Evolutionary conservation across 768 basidiomycete genomes (phyloP), one percentile per base, ranked within the genome.

Genomic region (Chlorophyllum brunneum): DNA sequence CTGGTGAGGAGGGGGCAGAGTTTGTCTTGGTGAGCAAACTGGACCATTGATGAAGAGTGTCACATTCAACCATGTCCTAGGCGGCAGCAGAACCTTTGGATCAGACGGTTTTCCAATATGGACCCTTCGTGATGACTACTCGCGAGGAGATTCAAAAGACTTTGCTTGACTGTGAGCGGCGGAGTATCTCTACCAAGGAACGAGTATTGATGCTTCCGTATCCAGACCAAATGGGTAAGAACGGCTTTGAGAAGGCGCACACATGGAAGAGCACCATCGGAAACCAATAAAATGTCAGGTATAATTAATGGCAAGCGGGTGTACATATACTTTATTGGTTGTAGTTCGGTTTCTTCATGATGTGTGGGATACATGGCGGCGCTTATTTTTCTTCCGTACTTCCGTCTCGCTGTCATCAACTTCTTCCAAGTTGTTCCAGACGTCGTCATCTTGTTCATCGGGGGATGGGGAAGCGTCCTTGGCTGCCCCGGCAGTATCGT

Each of bases 201-300:
- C 31, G 24, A 11, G 22, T 40, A 60, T 30, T 56, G 27, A 55
- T 40, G 50, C 10, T 51, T n/a, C 15, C 23, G 18, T 29, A 54
- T 56, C 3, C 38, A 91, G 86, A 91, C 65, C 88, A 83, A 69
- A 66, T 70, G 36, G 88, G 83, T 30, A 69, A 61, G 58, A 97
- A 98, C 62, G 95, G 95, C 3, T 98, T 98, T 65, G 95, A 98
- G 69, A 85, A 83, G 57, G 94, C 85, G 5, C 85, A 83, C 56
- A 83, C 74, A 13, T 98, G 95, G 95, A 80, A 85, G 70, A 92
- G 88, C 61, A 75, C 85, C 63, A 92, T 94, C 59, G 92, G 80
- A 44, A 66, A 73, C 44, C 58, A 69, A 56, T 69, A 63, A 55
- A 18, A 47, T 22, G 33, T n/a, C 10, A 29, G 5, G 15, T 13